Conservation (phyloP, 805 yeast species). For the Kluyveromyces lactis region DNA sequence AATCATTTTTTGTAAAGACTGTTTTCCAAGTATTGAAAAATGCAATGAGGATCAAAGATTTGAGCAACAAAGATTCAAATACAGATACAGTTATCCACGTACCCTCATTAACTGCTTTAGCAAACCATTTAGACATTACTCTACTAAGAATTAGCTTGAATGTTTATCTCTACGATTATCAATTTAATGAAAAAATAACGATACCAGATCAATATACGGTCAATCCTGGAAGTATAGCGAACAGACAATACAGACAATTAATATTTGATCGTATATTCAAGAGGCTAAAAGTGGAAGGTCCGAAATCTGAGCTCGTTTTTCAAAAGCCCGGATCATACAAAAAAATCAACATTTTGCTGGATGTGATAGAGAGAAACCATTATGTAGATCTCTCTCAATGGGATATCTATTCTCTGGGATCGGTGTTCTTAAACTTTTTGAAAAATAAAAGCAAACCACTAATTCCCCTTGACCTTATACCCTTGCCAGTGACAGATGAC, state of each 20-base stretch:
- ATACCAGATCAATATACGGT: constrained; percentile 35
- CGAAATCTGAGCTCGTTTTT: constrained; percentile 39
- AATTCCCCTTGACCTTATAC: constrained; percentile 40
- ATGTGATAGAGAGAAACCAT: constrained; percentile 47
- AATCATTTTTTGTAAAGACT: constrained; percentile 80
- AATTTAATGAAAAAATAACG: constrained; percentile 40
- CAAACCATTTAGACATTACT: constrained; percentile 63
- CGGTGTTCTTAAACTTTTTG: constrained; percentile 38
- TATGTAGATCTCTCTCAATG: constrained; percentile 55
- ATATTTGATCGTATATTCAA: constrained; percentile 44
- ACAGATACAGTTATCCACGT: constrained; percentile 33
- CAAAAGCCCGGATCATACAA: constrained; percentile 49
- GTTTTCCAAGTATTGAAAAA: constrained; percentile 63
- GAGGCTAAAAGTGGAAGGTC: constrained; percentile 38
- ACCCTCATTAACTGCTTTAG: constrained; percentile 42
- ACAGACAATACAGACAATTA: constrained; percentile 30
- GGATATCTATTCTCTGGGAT: constrained; percentile 43
- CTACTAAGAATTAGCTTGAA: constrained; percentile 65
- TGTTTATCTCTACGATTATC: constrained; percentile 61
- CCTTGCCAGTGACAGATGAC: constrained; percentile 47
- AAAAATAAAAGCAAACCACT: constrained; percentile 46
- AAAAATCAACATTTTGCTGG: constrained; percentile 36
- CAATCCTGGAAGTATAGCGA: constrained; percentile 21
- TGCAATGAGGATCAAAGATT: constrained; percentile 44
- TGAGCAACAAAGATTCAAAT: constrained; percentile 11